Conservation (phyloP, 2,329 filamentous ascomycete species). For the Coniochaeta sp. region DNA sequence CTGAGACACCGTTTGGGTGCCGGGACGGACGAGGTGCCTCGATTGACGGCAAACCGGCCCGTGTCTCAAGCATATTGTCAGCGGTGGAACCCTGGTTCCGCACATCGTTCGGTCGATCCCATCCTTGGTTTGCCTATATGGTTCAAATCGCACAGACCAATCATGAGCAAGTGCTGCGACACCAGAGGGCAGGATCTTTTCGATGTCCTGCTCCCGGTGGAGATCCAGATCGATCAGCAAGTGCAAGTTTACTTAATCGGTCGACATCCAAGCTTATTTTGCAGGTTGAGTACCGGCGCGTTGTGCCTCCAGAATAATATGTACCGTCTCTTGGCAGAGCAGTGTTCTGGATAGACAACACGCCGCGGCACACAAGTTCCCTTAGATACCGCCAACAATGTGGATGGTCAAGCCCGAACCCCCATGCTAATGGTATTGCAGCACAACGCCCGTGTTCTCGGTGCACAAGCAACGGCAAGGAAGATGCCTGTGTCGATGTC, state of each 20-base stretch:
- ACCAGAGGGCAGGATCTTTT: background rate
- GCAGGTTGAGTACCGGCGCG: background rate
- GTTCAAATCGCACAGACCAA: background rate
- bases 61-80: background rate
- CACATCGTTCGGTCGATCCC: background rate
- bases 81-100: background rate
- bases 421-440: constrained; percentile 19
- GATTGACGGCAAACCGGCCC: background rate
- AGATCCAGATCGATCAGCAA: background rate
- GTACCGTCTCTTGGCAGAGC: background rate
- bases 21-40: background rate
- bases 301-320: background rate
- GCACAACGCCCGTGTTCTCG: constrained; percentile 72
- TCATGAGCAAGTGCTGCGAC: background rate
- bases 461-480: constrained; percentile 70
- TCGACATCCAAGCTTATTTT: background rate
- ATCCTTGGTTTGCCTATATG: background rate
- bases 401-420: background rate
- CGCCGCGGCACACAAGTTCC: background rate
- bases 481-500: constrained; percentile 75
- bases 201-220: background rate
- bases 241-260: background rate
- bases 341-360: background rate
- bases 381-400: background rate
- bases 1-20: background rate